Percentiles rank a stretch among this genome's conserved stretches.
These are phyloP conservation scores for Bruguiera sexangula DNA, from an alignment of 345 rosid genomes.

Conservation along the genomic window DNA sequence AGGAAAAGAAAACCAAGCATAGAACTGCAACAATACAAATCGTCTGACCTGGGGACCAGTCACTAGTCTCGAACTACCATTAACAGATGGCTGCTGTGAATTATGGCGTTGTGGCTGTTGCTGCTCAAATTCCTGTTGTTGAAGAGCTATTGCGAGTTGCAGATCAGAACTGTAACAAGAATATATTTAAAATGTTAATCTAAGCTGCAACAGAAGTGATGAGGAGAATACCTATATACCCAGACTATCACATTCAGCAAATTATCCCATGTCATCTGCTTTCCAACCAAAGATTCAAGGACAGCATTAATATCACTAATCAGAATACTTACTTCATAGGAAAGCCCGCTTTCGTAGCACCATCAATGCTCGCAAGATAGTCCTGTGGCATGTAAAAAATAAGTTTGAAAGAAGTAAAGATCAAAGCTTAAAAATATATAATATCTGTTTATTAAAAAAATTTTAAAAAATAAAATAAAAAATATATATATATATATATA, in stretches of 20 bases:
- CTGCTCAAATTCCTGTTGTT: constrained; percentile 87
- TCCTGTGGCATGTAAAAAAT: constrained; percentile 52
- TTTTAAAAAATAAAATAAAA: constrained; percentile 3
- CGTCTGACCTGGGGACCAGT: constrained; percentile 82
- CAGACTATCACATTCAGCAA: not conserved
- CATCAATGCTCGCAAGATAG: constrained; percentile 76
- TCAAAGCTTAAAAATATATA: constrained; percentile 1
- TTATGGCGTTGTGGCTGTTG: constrained; percentile 62
- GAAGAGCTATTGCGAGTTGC: constrained; percentile 94
- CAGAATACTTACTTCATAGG: constrained; percentile 59
- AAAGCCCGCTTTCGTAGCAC: constrained; percentile 52
- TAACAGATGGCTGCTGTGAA: constrained; percentile 47
- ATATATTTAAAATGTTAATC: constrained; percentile 4
- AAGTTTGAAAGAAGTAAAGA: constrained; percentile 9
- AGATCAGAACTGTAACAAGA: constrained; percentile 73
- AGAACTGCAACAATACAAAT: not conserved
- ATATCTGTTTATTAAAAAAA: not conserved
- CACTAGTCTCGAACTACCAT: constrained; percentile 56
- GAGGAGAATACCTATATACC: no score
- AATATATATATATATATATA: constrained; percentile 27
- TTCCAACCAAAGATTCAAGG: constrained; percentile 9
- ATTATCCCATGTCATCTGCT: not conserved
- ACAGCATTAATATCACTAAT: constrained; percentile 10
- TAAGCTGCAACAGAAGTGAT: not conserved
- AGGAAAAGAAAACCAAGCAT: not conserved